A percentile compares a stretch with the other conserved stretches of the same genome.
phyloP scores from a whole-genome alignment of 441 rosid genomes.

The Adansonia grandidieri region DNA sequence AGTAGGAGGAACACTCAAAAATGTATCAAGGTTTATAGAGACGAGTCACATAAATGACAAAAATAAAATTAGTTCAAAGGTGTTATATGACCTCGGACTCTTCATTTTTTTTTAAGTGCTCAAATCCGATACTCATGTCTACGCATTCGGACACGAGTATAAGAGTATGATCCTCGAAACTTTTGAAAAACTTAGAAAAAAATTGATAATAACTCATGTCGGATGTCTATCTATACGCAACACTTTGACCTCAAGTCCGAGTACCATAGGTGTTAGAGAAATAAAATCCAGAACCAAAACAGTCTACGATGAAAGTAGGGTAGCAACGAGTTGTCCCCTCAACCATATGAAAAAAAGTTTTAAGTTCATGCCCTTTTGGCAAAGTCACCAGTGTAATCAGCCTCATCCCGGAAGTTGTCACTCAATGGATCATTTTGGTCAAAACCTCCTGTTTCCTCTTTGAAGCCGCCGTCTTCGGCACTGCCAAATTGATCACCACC shows the following conservation, averaged over 20 bases:
- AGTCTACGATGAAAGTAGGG: constrained; percentile 10
- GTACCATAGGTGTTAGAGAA: not conserved
- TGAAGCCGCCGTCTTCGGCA: not conserved
- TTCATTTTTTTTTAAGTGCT: no score
- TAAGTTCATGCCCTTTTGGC: constrained; percentile 70
- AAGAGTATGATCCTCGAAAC: no score
- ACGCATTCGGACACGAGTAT: no score
- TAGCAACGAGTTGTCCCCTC: not conserved
- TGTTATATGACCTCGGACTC: no score
- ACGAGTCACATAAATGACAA: not conserved
- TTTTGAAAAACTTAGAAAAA: no score
- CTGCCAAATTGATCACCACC: not conserved
- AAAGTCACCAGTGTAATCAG: constrained; percentile 44
- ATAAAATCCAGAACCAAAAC: not conserved
- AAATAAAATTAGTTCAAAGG: not conserved
- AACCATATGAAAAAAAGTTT: not conserved
- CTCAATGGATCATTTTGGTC: constrained; percentile 23
- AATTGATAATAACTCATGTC: no score
- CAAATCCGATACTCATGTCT: no score
- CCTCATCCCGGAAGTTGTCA: constrained; percentile 38
- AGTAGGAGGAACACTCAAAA: not conserved
- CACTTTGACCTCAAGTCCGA: no score
- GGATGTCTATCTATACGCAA: no score
- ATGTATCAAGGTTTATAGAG: no score
- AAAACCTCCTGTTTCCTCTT: constrained; percentile 35